Conservation (phyloP, 2,329 filamentous ascomycete genomes). For the Colletotrichum sp. region DNA sequence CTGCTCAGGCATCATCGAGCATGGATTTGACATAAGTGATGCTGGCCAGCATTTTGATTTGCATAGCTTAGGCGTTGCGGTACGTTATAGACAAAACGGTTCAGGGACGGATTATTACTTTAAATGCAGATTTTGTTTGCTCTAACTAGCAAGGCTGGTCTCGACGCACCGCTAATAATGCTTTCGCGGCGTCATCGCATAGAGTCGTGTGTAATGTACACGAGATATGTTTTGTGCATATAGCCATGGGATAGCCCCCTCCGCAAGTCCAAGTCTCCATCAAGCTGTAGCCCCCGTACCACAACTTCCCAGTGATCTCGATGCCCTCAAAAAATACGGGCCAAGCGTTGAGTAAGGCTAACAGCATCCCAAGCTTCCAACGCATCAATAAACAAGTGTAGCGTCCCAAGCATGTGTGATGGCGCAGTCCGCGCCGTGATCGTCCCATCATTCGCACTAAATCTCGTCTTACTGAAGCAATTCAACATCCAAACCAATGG, state of each 20-base stretch:
- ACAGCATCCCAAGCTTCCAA: slow-evolving; percentile 1
- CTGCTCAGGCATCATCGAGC: slow-evolving; percentile 24
- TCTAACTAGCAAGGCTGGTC: slow-evolving; percentile 15
- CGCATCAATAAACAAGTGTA: slow-evolving; percentile 2
- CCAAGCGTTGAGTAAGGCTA: background rate
- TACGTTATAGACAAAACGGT: background rate
- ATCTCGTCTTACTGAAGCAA: slow-evolving; percentile 47
- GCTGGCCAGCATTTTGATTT: background rate
- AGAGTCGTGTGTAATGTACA: slow-evolving; percentile 16
- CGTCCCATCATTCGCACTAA: background rate
- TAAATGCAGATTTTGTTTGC: slow-evolving; percentile 19
- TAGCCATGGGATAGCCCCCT: background rate
- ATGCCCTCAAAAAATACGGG: slow-evolving; percentile 17
- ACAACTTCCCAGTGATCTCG: slow-evolving; percentile 1
- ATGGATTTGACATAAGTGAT: slow-evolving; percentile 18
- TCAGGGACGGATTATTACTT: background rate
- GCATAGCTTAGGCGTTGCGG: slow-evolving; percentile 22
- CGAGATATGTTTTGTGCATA: slow-evolving; percentile 21
- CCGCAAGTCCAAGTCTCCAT: background rate
- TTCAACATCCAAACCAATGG: slow-evolving; percentile 97
- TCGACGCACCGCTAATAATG: slow-evolving; percentile 2
- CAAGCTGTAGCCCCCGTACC: slow-evolving; percentile 15
- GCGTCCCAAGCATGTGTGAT: background rate
- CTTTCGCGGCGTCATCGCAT: background rate
- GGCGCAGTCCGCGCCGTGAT: background rate